A percentile compares a stretch with the other conserved stretches of the same genome.
Conservation (phyloP, 257 asterid genomes). For the Solanum gandarillasii region DNA sequence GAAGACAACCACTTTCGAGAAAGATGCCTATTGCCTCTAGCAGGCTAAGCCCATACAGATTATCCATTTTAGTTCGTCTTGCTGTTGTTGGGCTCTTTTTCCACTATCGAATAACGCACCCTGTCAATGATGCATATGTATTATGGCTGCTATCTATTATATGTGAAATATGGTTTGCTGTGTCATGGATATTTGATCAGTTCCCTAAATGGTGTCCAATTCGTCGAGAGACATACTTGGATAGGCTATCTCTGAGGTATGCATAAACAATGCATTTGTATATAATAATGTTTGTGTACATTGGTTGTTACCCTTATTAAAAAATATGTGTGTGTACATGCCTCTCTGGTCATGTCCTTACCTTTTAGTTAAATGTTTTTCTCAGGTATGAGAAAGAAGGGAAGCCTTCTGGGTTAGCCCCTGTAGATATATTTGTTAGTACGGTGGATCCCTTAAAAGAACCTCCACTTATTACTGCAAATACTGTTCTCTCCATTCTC, state of each 20-base stretch:
- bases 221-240: slow-evolving; percentile 82
- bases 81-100: slow-evolving; percentile 74
- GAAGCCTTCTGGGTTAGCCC: slow-evolving; percentile 78
- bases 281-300: not conserved
- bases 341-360: slow-evolving; percentile 2
- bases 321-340: not conserved
- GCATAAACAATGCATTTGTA: not conserved
- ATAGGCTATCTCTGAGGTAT: slow-evolving; percentile 77
- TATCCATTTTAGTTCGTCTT: slow-evolving; percentile 69
- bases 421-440: slow-evolving; percentile 80
- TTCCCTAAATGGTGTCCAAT: slow-evolving; percentile 93
- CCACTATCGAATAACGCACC: slow-evolving; percentile 83
- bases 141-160: slow-evolving; percentile 85
- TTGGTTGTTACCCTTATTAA: not conserved
- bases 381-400: slow-evolving; percentile 93
- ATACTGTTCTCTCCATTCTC: slow-evolving; percentile 90
- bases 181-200: slow-evolving; percentile 89
- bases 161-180: slow-evolving; percentile 97
- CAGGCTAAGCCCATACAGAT: slow-evolving; percentile 86
- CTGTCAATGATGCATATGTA: slow-evolving; percentile 86
- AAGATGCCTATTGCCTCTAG: slow-evolving; percentile 81
- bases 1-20: slow-evolving; percentile 94
- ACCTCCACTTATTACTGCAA: slow-evolving; percentile 96
- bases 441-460: slow-evolving; percentile 96
- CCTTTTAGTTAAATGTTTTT: slow-evolving; percentile 2